Base-by-base conservation (phyloP, 2,329 filamentous ascomycete species). In the Epichloe typhina region DNA sequence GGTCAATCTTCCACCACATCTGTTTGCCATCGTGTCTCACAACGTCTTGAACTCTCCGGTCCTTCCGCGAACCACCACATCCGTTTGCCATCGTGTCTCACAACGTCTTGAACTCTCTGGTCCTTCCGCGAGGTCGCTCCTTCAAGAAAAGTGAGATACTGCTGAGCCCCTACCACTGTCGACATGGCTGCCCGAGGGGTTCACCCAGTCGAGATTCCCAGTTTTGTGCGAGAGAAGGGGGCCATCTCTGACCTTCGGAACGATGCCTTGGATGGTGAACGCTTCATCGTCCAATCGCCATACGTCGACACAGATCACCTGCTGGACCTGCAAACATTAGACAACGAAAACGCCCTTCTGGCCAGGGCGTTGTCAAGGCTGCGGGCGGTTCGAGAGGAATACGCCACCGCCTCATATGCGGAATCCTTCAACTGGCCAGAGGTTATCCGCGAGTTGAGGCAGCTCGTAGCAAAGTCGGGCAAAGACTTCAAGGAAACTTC, bases 341-440 rank as follows among this genome's bases (percentile, higher is more conserved):
- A 86, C 54, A 68, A 67, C 0, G 76, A 86, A 55, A 83, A 82
- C 55, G 76, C 74, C 9, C 73, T 94, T 48, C 73, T 95, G 50
- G 83, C 88, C 5, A 75, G 80, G 53, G 85, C 88, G 1, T 71
- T 95, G 53, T 77, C 78, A 31, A 69, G 71, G 13, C 72, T 95
- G 56, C 72, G 71, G 53, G 79, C 80, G 38, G 69, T 80, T 17
- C 77, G 81, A 2, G 64, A 73, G 7, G 83, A 89, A 62, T 95
- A 94, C 67, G 86, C 88, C 52, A 89, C 82, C 1, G 81, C 83
- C 1, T 72, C 78, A 0, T 95, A 95, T 66, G 66, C 72, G 3
- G 76, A 82, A 2, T 81, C 81, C 0, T 90, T 95, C 70, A 94
- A 95, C 66, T 93, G 87, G 82, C 54, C 64, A 3, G 69, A 77